These are phyloP conservation scores for Agrocybe chaxingu DNA, from an alignment of 768 basidiomycete genomes.

Conservation along the genomic window DNA sequence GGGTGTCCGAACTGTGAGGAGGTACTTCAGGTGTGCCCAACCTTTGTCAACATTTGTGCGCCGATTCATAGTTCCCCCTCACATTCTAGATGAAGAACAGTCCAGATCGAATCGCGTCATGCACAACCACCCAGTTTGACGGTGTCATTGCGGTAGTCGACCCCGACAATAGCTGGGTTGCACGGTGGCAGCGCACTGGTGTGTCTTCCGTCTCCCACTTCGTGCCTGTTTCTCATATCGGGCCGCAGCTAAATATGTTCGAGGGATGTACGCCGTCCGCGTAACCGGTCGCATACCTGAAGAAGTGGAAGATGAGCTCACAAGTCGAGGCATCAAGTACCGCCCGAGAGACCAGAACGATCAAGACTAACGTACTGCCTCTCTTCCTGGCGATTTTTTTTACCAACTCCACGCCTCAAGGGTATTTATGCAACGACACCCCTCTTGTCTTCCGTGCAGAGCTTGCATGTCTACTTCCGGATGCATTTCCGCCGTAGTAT, in stretches of 20 bases:
- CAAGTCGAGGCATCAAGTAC: constrained; percentile 75
- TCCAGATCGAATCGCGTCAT: constrained; percentile 75
- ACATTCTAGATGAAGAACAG: constrained; percentile 77
- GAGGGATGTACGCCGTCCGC: constrained; percentile 92
- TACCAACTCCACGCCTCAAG: neutral
- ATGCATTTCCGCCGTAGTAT: too few relatives aligned
- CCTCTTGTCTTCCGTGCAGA: too few relatives aligned
- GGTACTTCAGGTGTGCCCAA: constrained; percentile 71
- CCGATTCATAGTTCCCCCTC: neutral
- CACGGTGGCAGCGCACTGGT: constrained; percentile 95
- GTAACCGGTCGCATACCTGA: constrained; percentile 84
- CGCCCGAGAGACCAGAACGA: constrained; percentile 82
- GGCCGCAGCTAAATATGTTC: constrained; percentile 75
- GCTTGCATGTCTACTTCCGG: too few relatives aligned
- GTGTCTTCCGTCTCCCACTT: constrained; percentile 24
- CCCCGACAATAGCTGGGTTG: constrained; percentile 91
- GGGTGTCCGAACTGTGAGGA: constrained; percentile 99
- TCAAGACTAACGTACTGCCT: constrained; percentile 46
- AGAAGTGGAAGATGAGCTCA: constrained; percentile 79
- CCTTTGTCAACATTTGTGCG: neutral
- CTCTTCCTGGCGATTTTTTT: neutral
- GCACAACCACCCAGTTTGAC: constrained; percentile 92
- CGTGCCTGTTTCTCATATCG: constrained; percentile 1
- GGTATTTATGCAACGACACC: neutral
- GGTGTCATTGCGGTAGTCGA: constrained; percentile 87